Evolutionary conservation across 2,329 filamentous ascomycete genomes (phyloP), one percentile per base, ranked within the genome.

Genomic region (Emergomyces africanus): DNA sequence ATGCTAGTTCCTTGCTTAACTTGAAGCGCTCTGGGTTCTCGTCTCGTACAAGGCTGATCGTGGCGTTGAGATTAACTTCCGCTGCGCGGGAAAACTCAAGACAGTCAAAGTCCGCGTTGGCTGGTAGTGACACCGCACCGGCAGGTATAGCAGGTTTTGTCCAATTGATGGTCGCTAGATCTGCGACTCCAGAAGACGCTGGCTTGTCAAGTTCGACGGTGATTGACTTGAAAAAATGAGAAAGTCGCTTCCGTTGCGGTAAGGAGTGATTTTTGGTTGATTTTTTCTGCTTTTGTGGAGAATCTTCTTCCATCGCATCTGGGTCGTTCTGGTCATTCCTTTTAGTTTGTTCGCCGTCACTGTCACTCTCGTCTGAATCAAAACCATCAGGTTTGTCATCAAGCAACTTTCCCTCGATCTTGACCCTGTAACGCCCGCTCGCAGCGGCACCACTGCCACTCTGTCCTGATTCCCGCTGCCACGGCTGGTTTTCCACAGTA

Each of bases 31-130:
- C 92, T 0, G 89, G 90, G 15, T 84, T 83, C 70, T 97, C 91
- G 68, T 95, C 88, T 15, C 90, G 82, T 63, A 83, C 82, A 39
- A 99, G 80, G 68, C 91, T 95, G 75, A 99, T 87, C 12, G 85
- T 91, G 65, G 96, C 85, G 70, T 96, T 96, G 65, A 88, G 80
- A 66, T 95, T 96, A 71, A 96, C 90, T 70, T 99, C 94, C 39
- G 90, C 87, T 66, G 87, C 89, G 58, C 94, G 84, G 77, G 95
- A 90, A 71, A 99, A 97, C 49, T 90, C 87, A 50, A 99, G 78
- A 69, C 88, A 87, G 74, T 96, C 94, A 68, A 97, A 96, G 68
- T 95, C 89, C 50, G 84, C 82, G 37, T 84, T 83, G 37, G 84
- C 78, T 6, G 85, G 80, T n/a, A 79, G 67, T 57, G 80, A 76